phyloP scores from a whole-genome alignment of 139 green algal species.

The Chlorokybus atmophyticus region DNA sequence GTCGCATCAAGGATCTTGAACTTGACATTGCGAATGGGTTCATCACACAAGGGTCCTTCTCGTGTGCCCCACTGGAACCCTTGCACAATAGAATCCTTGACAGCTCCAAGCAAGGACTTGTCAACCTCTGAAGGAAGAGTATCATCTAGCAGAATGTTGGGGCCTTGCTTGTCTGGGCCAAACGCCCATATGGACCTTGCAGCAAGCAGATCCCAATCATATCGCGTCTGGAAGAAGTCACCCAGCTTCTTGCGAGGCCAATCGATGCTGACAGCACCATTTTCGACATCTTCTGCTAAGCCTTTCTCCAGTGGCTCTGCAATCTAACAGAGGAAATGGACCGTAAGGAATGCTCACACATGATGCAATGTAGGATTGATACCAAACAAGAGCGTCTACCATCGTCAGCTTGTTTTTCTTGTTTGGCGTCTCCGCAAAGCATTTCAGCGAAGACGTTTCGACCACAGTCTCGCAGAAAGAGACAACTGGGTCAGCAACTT shows the following conservation, averaged over 20 bases:
- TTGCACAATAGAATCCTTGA: conserved; percentile 74
- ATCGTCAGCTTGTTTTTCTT: conserved; percentile 68
- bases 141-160: conserved; percentile 92
- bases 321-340: too few relatives aligned
- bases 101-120: conserved; percentile 69
- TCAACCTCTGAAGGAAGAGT: conserved; percentile 80
- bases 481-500: conserved; percentile 62
- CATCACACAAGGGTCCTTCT: conserved; percentile 93
- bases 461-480: conserved; percentile 75
- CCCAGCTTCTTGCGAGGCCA: conserved; percentile 53
- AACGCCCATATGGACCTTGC: conserved; percentile 92
- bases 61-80: conserved; percentile 94
- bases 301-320: conserved; percentile 88
- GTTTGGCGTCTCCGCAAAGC: conserved; percentile 94
- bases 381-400: too few relatives aligned
- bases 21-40: conserved; percentile 93
- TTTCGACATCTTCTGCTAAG: conserved; percentile 84
- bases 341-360: too few relatives aligned
- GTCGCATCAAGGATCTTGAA: conserved; percentile 78
- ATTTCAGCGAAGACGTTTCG: conserved; percentile 86
- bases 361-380: too few relatives aligned
- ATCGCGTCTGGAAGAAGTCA: conserved; percentile 70
- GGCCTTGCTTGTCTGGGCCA: conserved; percentile 66
- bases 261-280: conserved; percentile 43
- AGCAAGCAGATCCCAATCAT: conserved; percentile 92